phyloP scores from a whole-genome alignment of 768 basidiomycete genomes.

The Boletus fagicola region DNA sequence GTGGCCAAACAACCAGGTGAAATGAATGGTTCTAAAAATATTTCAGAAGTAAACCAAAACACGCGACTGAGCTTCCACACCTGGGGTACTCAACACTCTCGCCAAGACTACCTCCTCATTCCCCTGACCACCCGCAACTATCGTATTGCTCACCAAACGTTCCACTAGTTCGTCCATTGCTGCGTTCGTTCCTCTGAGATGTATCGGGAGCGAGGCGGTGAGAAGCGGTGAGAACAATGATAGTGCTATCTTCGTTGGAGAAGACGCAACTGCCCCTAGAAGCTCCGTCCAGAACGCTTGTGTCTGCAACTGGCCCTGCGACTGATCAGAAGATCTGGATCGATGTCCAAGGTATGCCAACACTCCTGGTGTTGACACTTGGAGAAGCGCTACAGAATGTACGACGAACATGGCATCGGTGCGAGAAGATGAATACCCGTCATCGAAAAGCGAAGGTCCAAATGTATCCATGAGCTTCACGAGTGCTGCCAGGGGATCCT shows the following conservation, averaged over 20 bases:
- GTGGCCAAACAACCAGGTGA: conserved; percentile 17
- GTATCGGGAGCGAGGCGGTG: conserved; percentile 39
- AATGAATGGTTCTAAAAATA: conserved; percentile 19
- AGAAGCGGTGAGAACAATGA: conserved; percentile 43
- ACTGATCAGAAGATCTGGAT: conserved; percentile 5
- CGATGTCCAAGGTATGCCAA: conserved; percentile 48
- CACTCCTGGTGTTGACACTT: conserved; percentile 42
- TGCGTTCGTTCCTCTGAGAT: conserved; percentile 42
- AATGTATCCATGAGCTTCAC: conserved; percentile 52
- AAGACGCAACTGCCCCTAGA: conserved; percentile 41
- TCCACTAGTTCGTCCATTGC: conserved; percentile 47
- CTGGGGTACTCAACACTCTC: conserved; percentile 18
- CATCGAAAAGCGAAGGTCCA: conserved; percentile 47
- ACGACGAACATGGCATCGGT: conserved; percentile 44
- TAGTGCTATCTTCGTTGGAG: conserved; percentile 31
- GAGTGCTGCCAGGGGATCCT: conserved; percentile 28
- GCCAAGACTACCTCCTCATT: neutral
- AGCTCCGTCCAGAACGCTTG: conserved; percentile 32
- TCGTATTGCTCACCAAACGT: conserved; percentile 10
- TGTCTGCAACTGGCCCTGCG: conserved; percentile 8
- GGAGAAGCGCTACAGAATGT: conserved; percentile 41
- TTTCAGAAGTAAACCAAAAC: neutral
- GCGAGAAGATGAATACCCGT: conserved; percentile 39
- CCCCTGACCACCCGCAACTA: neutral
- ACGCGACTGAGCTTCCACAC: conserved; percentile 5